A percentile compares a stretch with the other conserved stretches of the same genome.
Conservation (phyloP, 441 rosid species). For the Gossypium gossypioides region DNA sequence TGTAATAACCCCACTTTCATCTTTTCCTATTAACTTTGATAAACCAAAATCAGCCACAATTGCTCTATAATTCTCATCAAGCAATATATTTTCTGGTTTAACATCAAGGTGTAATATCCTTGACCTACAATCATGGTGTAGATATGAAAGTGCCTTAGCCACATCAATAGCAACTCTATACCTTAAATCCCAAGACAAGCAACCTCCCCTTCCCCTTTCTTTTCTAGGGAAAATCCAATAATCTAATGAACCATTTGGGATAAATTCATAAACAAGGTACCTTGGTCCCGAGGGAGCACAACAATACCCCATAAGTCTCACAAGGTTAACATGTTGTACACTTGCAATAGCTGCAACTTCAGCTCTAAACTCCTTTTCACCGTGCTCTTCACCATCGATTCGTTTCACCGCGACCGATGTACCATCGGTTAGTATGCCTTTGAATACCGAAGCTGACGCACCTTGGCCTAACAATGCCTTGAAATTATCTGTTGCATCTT, state of each 20-base stretch:
- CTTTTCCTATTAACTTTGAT: slow-evolving; percentile 55
- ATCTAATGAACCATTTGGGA: slow-evolving; percentile 62
- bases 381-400: slow-evolving; percentile 54
- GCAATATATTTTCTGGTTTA: slow-evolving; percentile 70
- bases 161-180: slow-evolving; percentile 58
- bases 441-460: slow-evolving; percentile 62
- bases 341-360: slow-evolving; percentile 81
- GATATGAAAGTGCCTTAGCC: slow-evolving; percentile 66
- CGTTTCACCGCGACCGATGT: slow-evolving; percentile 64
- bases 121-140: slow-evolving; percentile 73
- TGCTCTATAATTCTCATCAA: slow-evolving; percentile 54
- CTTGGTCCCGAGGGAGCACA: slow-evolving; percentile 34
- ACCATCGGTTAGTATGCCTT: slow-evolving; percentile 62
- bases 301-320: slow-evolving; percentile 57
- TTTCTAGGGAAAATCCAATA: slow-evolving; percentile 55
- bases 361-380: slow-evolving; percentile 60
- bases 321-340: slow-evolving; percentile 64
- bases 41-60: slow-evolving; percentile 71
- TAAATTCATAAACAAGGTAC: slow-evolving; percentile 52
- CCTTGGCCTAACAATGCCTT: slow-evolving; percentile 47
- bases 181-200: slow-evolving; percentile 66
- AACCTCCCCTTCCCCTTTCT: slow-evolving; percentile 29
- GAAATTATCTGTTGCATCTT: slow-evolving; percentile 72
- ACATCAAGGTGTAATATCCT: slow-evolving; percentile 72
- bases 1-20: slow-evolving; percentile 57